Conservation (phyloP, 1,139 yeast genomes). For the Meyerozyma sp. region DNA sequence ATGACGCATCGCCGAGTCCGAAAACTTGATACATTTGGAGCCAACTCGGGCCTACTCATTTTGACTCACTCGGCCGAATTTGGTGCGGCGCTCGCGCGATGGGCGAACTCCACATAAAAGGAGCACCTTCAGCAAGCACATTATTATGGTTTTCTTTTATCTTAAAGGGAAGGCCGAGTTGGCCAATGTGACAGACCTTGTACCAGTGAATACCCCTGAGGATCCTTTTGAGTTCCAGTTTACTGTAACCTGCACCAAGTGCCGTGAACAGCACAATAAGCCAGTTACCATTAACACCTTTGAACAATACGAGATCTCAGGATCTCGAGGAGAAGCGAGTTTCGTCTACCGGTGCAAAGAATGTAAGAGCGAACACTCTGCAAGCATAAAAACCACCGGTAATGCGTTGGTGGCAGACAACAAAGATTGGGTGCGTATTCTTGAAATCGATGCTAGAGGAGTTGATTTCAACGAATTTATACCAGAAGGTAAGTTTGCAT, state of each 20-base stretch:
- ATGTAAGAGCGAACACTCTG: conserved; percentile 48
- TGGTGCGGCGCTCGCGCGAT: not conserved
- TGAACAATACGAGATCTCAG: conserved; percentile 57
- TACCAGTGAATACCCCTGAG: conserved; percentile 55
- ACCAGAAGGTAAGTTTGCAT: conserved; percentile 64
- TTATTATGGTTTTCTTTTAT: conserved; percentile 32
- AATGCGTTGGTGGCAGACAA: conserved; percentile 22
- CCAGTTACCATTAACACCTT: conserved; percentile 65
- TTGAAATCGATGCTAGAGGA: conserved; percentile 84
- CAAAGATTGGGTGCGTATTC: conserved; percentile 35
- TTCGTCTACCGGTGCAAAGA: conserved; percentile 73
- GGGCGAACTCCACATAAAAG: conserved; percentile 1
- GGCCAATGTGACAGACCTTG: conserved; percentile 56
- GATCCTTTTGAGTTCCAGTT: conserved; percentile 73
- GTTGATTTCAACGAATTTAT: conserved; percentile 64
- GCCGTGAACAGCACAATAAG: conserved; percentile 75
- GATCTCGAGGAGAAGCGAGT: conserved; percentile 79
- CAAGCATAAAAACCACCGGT: conserved; percentile 32
- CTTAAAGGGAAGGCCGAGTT: conserved; percentile 58
- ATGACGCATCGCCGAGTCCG: too few relatives aligned
- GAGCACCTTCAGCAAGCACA: not conserved
- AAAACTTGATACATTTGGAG: too few relatives aligned
- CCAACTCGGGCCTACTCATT: not conserved
- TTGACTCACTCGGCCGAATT: not conserved
- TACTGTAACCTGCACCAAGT: conserved; percentile 67